A percentile compares a stretch with the other conserved stretches of the same genome.
Conservation (phyloP, 176 grass and related monocot species). For the Phragmites australis region DNA sequence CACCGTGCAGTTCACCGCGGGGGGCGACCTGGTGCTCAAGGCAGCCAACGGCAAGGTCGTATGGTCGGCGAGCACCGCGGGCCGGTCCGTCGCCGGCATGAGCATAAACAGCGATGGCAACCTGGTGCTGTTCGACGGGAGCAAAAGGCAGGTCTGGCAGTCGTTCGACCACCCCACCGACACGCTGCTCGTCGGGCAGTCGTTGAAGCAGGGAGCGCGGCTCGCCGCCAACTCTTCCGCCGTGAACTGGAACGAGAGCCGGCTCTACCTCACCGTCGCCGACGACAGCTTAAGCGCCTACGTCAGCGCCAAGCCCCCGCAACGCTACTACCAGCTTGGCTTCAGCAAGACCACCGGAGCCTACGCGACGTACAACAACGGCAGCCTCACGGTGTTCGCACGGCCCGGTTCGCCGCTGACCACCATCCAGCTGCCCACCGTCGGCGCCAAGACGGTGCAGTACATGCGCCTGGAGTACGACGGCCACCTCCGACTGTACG, state of each 20-base stretch:
- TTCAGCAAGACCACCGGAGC: background rate
- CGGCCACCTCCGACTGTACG: slow-evolving; percentile 53
- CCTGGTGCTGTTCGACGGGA: slow-evolving; percentile 38
- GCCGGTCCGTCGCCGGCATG: slow-evolving; percentile 6
- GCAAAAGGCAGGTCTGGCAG: slow-evolving; percentile 37
- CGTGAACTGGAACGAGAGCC: background rate
- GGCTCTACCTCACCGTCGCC: slow-evolving; percentile 36
- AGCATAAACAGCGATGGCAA: slow-evolving; percentile 38
- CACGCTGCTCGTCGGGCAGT: slow-evolving; percentile 43
- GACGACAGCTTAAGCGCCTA: slow-evolving; percentile 31
- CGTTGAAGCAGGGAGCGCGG: background rate
- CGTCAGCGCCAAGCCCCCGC: slow-evolving; percentile 33
- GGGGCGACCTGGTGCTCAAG: slow-evolving; percentile 32
- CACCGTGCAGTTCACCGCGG: background rate
- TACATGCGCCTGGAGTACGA: slow-evolving; percentile 56
- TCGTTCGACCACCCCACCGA: slow-evolving; percentile 60
- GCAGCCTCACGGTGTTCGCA: slow-evolving; percentile 13
- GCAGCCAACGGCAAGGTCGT: background rate
- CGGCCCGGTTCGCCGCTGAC: background rate
- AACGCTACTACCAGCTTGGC: slow-evolving; percentile 29
- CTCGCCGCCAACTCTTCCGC: slow-evolving; percentile 32
- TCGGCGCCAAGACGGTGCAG: slow-evolving; percentile 27
- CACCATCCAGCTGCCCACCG: slow-evolving; percentile 23
- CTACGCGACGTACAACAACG: slow-evolving; percentile 41
- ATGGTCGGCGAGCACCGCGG: slow-evolving; percentile 39